Conservation (phyloP, 177 flowering plant genomes). For the Tripterygium wilfordii region DNA sequence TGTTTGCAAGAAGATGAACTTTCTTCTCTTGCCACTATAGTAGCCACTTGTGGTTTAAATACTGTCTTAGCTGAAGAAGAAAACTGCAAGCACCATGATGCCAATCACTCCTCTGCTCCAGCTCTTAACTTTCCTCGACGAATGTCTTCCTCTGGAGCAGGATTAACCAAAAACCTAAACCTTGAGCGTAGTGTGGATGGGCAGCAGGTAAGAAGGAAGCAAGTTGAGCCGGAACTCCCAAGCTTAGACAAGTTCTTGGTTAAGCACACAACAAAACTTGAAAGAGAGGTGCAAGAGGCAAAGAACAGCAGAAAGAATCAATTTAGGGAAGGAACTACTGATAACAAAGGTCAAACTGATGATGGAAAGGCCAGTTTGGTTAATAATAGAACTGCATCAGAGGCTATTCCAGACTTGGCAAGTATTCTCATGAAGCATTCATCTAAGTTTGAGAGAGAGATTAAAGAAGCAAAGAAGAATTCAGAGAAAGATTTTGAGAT, state of each 20-base stretch:
- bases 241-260: constrained; percentile 81
- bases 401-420: constrained; percentile 34
- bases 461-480: constrained; percentile 38
- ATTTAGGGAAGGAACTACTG: constrained; percentile 11
- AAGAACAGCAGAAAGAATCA: constrained; percentile 38
- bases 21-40: constrained; percentile 90
- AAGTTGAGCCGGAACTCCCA: constrained; percentile 47
- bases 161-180: constrained; percentile 10
- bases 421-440: constrained; percentile 51
- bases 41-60: constrained; percentile 92
- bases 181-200: constrained; percentile 10
- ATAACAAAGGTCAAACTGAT: constrained; percentile 8
- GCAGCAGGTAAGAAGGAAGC: constrained; percentile 24
- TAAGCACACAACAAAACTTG: constrained; percentile 77
- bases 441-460: constrained; percentile 55
- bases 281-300: constrained; percentile 85
- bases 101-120: constrained; percentile 8
- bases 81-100: constrained; percentile 30
- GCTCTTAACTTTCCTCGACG: constrained; percentile 10
- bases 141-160: constrained; percentile 19
- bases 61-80: constrained; percentile 48
- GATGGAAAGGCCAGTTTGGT: constrained; percentile 3
- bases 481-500: constrained; percentile 17
- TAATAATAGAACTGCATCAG: constrained; percentile 7
- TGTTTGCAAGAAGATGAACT: constrained; percentile 74